A percentile compares a stretch with the other conserved stretches of the same genome.
Conservation (phyloP, 75 land plant genomes). For the Pinus albicaulis region DNA sequence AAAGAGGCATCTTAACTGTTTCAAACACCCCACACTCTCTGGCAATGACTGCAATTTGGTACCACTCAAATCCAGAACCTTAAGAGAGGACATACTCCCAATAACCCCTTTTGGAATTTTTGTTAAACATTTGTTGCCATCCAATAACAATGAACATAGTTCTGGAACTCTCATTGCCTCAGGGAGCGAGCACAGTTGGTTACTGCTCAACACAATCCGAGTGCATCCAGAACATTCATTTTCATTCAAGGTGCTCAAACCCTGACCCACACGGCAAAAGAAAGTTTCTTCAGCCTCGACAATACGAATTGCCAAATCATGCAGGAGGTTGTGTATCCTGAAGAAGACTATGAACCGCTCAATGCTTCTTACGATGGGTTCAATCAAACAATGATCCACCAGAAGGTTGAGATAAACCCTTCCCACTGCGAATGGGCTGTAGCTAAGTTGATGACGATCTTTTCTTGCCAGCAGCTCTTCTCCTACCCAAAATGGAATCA, state of each 20-base stretch:
- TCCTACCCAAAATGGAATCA: too few relatives aligned
- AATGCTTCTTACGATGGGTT: neutral
- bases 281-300: neutral
- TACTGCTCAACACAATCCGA: neutral
- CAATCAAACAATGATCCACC: neutral
- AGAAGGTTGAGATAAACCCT: neutral
- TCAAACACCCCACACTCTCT: neutral
- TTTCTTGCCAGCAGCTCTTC: too few relatives aligned
- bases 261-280: neutral
- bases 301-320: conserved; percentile 4
- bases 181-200: neutral
- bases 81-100: neutral
- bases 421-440: neutral
- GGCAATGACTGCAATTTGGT: neutral
- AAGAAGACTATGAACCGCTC: neutral
- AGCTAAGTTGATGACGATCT: neutral
- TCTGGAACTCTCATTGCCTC: neutral
- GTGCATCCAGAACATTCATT: neutral
- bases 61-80: neutral
- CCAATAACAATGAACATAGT: neutral
- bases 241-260: neutral
- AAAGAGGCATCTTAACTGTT: neutral
- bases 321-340: conserved; percentile 9
- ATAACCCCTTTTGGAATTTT: neutral
- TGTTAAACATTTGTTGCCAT: neutral